Evolutionary conservation across 352 stramenopile species (phyloP).

Genomic region (Globisporangium nagaii): DNA sequence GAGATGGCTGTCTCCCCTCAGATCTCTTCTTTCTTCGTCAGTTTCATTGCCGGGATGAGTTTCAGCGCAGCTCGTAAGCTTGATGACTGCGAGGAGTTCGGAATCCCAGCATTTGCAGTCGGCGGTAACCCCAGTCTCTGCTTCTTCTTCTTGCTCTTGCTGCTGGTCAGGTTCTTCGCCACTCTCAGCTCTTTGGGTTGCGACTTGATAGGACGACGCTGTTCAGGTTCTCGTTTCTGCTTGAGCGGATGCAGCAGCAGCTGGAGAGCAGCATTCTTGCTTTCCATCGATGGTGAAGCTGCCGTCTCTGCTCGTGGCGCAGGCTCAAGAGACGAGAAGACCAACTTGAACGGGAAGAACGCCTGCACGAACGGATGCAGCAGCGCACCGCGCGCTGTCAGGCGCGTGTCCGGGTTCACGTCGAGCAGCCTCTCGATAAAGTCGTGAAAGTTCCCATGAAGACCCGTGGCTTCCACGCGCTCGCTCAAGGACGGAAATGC

Average conservation of each 20-base stretch:
- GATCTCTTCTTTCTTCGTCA: too few relatives aligned
- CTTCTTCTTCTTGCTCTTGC: neutral
- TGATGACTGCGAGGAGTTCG: neutral
- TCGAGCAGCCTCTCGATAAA: conserved; percentile 54
- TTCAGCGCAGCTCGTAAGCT: conserved; percentile 12
- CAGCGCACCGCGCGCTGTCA: conserved; percentile 44
- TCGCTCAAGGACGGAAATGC: conserved; percentile 12
- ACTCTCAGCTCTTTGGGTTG: neutral
- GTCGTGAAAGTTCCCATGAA: conserved; percentile 30
- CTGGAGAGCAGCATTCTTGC: too few relatives aligned
- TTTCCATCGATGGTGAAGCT: too few relatives aligned
- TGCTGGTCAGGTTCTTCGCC: too few relatives aligned
- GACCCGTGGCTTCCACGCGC: conserved; percentile 25
- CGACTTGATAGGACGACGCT: neutral
- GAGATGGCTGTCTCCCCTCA: too few relatives aligned
- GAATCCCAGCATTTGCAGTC: neutral
- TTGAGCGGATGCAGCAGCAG: too few relatives aligned
- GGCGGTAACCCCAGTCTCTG: conserved; percentile 5
- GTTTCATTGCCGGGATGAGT: conserved; percentile 11
- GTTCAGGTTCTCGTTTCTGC: too few relatives aligned
- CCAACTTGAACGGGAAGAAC: conserved; percentile 58
- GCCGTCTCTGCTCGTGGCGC: neutral
- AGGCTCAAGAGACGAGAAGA: conserved; percentile 27
- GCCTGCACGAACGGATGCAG: conserved; percentile 67
- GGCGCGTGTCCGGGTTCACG: conserved; percentile 32